Conservation (phyloP, 1,284 basidiomycete genomes). For the Coniferiporia sulphurascens region DNA sequence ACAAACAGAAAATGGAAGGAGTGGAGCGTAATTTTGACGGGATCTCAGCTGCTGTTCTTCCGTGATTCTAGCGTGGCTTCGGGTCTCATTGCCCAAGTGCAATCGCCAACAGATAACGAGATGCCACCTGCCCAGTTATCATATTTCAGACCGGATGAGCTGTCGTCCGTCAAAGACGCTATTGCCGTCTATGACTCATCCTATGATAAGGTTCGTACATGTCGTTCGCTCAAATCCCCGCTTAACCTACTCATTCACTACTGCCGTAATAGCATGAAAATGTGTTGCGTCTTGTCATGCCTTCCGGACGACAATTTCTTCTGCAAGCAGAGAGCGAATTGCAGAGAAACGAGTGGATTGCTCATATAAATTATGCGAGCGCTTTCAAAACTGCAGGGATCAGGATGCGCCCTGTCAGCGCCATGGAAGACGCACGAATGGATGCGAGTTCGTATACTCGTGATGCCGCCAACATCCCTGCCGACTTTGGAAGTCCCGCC, state of each 20-base stretch:
- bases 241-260: neutral
- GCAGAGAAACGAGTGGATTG: constrained; percentile 91
- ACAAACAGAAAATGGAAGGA: constrained; percentile 83
- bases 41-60: constrained; percentile 89
- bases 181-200: constrained; percentile 78
- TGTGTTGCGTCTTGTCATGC: constrained; percentile 77
- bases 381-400: constrained; percentile 87
- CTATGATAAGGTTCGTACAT: constrained; percentile 60
- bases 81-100: constrained; percentile 50
- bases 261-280: constrained; percentile 47
- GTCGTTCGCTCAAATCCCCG: constrained; percentile 6
- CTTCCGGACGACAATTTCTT: constrained; percentile 76
- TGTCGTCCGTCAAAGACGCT: constrained; percentile 73
- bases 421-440: constrained; percentile 49
- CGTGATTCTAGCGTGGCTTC: constrained; percentile 75
- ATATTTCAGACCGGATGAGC: constrained; percentile 82
- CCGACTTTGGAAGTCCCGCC: constrained; percentile 20
- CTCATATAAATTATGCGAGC: constrained; percentile 91
- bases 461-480: neutral
- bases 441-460: constrained; percentile 28
- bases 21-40: constrained; percentile 84
- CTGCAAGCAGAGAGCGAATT: constrained; percentile 69
- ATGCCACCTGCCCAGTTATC: constrained; percentile 47
- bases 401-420: constrained; percentile 70
- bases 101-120: constrained; percentile 33